These are phyloP conservation scores for Zygotorulaspora sp. DNA, from an alignment of 805 yeast species.

Conservation along the genomic window DNA sequence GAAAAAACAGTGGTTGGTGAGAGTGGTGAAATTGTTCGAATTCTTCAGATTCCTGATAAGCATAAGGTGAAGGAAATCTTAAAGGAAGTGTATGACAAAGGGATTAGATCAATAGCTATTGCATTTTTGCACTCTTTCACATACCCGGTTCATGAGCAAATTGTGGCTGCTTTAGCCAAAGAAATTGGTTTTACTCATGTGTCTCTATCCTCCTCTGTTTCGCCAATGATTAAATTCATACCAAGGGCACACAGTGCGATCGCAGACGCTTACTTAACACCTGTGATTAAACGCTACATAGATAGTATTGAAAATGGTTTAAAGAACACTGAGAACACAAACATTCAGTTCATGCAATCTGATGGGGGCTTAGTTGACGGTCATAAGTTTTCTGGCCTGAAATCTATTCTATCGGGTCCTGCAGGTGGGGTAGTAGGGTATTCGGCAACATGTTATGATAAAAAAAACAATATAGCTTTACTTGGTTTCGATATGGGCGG, in stretches of 20 bases:
- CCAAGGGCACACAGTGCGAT: constrained; percentile 71
- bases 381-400: constrained; percentile 73
- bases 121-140: constrained; percentile 70
- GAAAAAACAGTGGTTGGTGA: constrained; percentile 46
- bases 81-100: constrained; percentile 45
- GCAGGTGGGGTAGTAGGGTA: constrained; percentile 97
- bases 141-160: constrained; percentile 60
- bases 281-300: constrained; percentile 64
- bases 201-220: constrained; percentile 60
- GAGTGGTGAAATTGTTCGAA: constrained; percentile 62
- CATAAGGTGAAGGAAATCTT: constrained; percentile 41
- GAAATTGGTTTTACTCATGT: constrained; percentile 64
- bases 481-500: constrained; percentile 91
- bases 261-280: constrained; percentile 80
- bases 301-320: constrained; percentile 60
- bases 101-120: constrained; percentile 66
- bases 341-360: constrained; percentile 85
- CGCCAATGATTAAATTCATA: constrained; percentile 75
- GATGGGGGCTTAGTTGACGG: constrained; percentile 93
- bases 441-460: constrained; percentile 71
- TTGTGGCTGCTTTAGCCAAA: constrained; percentile 56
- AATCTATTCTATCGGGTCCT: constrained; percentile 89
- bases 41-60: constrained; percentile 49
- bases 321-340: constrained; percentile 41
- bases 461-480: constrained; percentile 49